A percentile compares a stretch with the other conserved stretches of the same genome.
phyloP scores from a whole-genome alignment of 768 basidiomycete genomes.

The Tylopilus vinaceipallidus region DNA sequence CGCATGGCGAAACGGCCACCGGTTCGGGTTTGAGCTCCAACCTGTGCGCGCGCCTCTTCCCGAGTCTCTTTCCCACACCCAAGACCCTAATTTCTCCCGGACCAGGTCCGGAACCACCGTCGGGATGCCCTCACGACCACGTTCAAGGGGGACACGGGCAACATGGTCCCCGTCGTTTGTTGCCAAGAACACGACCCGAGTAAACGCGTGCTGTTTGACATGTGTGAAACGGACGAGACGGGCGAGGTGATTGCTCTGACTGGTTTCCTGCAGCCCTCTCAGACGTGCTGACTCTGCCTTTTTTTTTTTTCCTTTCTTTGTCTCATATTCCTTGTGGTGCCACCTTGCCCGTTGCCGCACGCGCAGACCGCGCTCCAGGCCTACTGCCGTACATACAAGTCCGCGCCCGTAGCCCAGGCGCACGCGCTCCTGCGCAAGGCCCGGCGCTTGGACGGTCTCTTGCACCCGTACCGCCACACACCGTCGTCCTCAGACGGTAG shows the following conservation, averaged over 20 bases:
- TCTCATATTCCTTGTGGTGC: no score
- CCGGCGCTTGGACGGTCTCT: slow-evolving; percentile 71
- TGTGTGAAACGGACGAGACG: slow-evolving; percentile 82
- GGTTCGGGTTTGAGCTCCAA: slow-evolving; percentile 91
- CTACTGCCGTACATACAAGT: slow-evolving; percentile 84
- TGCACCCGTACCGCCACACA: slow-evolving; percentile 41
- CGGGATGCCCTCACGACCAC: slow-evolving; percentile 65
- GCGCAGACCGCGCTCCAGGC: slow-evolving; percentile 84
- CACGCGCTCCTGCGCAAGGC: slow-evolving; percentile 91
- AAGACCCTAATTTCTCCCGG: neutral
- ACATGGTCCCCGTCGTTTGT: slow-evolving; percentile 72
- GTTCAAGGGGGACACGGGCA: slow-evolving; percentile 77
- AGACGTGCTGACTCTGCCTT: slow-evolving; percentile 9
- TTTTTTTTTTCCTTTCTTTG: neutral
- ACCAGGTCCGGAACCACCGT: slow-evolving; percentile 74
- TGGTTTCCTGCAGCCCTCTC: neutral
- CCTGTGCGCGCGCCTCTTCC: slow-evolving; percentile 49
- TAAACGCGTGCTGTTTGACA: slow-evolving; percentile 69
- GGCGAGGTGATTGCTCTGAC: slow-evolving; percentile 58
- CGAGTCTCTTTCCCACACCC: neutral
- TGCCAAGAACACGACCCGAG: slow-evolving; percentile 75
- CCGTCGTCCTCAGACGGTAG: no score
- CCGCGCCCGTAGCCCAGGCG: slow-evolving; percentile 64
- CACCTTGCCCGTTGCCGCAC: neutral
- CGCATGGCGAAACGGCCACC: slow-evolving; percentile 81